Evolutionary conservation across 2,329 filamentous ascomycete genomes (phyloP).

Genomic region (Cladorrhinum sp.): DNA sequence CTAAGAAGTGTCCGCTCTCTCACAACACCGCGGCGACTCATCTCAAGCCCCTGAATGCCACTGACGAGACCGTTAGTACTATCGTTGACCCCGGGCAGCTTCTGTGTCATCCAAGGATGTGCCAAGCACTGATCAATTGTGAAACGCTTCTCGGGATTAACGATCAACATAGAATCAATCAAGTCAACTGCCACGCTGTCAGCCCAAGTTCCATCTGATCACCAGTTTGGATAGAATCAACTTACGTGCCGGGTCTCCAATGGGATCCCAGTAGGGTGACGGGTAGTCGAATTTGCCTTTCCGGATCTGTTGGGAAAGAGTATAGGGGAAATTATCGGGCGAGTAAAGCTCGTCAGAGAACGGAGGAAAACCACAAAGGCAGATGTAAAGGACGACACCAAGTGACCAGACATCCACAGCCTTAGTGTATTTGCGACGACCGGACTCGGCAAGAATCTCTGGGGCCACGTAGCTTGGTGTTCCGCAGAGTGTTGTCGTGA

Average conservation of each 20-base stretch:
- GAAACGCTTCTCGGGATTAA: slow-evolving; percentile 78
- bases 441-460: slow-evolving; percentile 82
- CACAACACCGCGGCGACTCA: slow-evolving; percentile 73
- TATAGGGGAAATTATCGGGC: slow-evolving; percentile 79
- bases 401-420: slow-evolving; percentile 96
- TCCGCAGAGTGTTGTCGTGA: slow-evolving; percentile 92
- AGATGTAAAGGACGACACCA: slow-evolving; percentile 97
- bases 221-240: slow-evolving; percentile 11
- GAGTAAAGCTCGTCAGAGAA: slow-evolving; percentile 92
- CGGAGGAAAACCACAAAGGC: slow-evolving; percentile 91
- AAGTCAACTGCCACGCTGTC: slow-evolving; percentile 62
- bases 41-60: slow-evolving; percentile 78
- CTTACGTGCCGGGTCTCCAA: slow-evolving; percentile 75
- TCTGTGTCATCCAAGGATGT: slow-evolving; percentile 82
- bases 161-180: slow-evolving; percentile 91
- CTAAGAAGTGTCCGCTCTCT: slow-evolving; percentile 85
- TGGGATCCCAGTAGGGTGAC: slow-evolving; percentile 90
- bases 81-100: slow-evolving; percentile 63
- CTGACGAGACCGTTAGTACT: slow-evolving; percentile 90
- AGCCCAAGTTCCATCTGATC: background rate
- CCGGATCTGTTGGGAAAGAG: slow-evolving; percentile 84
- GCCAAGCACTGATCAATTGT: slow-evolving; percentile 86
- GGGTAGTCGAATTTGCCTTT: slow-evolving; percentile 89
- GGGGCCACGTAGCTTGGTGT: slow-evolving; percentile 98
- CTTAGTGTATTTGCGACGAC: slow-evolving; percentile 84